Evolutionary conservation across 73 alveolate species (phyloP), one percentile per base, ranked within the genome.

Genomic region (Paramecium pentaurelia): DNA sequence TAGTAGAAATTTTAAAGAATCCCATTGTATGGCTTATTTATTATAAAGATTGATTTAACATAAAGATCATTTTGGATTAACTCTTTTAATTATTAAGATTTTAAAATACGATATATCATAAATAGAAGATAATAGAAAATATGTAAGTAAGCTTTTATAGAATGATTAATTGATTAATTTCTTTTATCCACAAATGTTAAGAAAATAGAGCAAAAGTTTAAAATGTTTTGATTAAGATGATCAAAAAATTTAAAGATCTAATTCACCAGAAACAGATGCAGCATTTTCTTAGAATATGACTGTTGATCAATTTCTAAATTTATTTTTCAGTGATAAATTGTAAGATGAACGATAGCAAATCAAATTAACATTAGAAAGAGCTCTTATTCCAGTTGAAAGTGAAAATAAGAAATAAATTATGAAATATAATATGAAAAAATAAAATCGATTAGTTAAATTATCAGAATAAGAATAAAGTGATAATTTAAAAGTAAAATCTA

Each of bases 171-270:
- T 80, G 58, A n/a, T 80, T 5, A 20, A n/a, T 45, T 73, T 80
- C 27, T 80, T 80, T 44, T 80, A 42, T 80, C 91, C 91, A 4
- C 18, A 40, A 25, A 80, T 44, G 88, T 11, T 36, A 10, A 40
- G 75, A 25, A 80, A 80, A 49, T 45, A 45, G 25, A 80, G 77
- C 49, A 80, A 80, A 80, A 45, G 77, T 49, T 47, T 80, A 28
- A 45, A 80, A 18, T 80, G 77, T 45, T 80, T 80, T 80, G 91
- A 80, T 45, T 45, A 80, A 80, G 91, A 80, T 14, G 87, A 73
- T 73, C 64, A 30, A 73, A 73, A 73, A 49, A 32, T 3, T 32
- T 80, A 80, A 47, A 80, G 91, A 44, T 80, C 75, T 10, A 80
- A 44, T 47, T 80, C 91, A 8, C 77, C 77, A 27, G 91, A 80